Evolutionary conservation across 306 rosid genomes (phyloP).

Genomic region (Chamaecrista fasciculata): DNA sequence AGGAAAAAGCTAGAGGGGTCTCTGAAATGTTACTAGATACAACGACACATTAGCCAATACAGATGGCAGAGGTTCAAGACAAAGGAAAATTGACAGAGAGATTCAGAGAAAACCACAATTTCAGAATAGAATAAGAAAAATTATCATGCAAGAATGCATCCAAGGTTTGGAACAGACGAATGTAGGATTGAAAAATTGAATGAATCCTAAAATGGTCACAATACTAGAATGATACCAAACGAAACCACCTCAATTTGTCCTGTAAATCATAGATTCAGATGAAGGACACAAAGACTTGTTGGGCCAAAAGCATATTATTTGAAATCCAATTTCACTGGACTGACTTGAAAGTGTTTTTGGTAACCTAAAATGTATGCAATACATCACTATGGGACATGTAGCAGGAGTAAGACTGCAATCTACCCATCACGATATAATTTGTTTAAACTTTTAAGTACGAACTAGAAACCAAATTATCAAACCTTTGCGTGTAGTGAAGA

Average conservation of each 20-base stretch:
- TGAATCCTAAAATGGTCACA: neutral
- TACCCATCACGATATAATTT: neutral
- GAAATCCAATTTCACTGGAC: constrained; percentile 15
- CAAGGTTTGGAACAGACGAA: neutral
- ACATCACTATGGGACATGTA: neutral
- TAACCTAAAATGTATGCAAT: neutral
- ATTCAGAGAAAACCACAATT: constrained; percentile 14
- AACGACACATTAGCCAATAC: constrained; percentile 18
- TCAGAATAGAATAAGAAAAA: neutral
- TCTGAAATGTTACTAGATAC: neutral
- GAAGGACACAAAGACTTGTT: neutral
- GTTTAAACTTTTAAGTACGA: constrained; percentile 2
- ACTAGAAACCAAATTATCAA: constrained; percentile 28
- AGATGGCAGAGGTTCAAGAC: constrained; percentile 8
- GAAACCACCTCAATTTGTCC: neutral
- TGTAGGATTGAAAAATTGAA: neutral
- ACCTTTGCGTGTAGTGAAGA: constrained; percentile 74
- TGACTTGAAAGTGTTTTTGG: too few relatives aligned
- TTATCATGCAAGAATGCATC: constrained; percentile 7
- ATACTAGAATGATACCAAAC: constrained; percentile 11
- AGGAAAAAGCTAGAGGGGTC: constrained; percentile 8
- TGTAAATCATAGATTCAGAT: constrained; percentile 5
- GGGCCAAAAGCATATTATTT: neutral
- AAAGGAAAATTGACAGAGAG: constrained; percentile 19
- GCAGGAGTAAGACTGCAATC: neutral